Evolutionary conservation across 1,284 basidiomycete genomes (phyloP).

Genomic region (Leccinum huronense): DNA sequence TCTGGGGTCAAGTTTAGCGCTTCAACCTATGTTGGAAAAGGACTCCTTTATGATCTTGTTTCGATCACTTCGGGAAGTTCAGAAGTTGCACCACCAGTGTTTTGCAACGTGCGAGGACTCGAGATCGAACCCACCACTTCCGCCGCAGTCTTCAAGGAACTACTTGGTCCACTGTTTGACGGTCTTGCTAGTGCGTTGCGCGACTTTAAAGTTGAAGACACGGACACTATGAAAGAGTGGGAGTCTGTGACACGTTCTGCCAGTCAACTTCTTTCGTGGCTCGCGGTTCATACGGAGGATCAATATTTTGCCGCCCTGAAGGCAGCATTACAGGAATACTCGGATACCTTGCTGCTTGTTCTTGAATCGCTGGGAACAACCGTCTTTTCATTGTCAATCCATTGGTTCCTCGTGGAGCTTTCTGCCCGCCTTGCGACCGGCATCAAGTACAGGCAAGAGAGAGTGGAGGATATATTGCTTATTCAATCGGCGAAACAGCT

Average conservation of each 20-base stretch:
- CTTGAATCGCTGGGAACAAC: constrained; percentile 39
- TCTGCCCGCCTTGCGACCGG: constrained; percentile 40
- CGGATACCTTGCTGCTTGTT: constrained; percentile 41
- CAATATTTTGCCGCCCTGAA: constrained; percentile 36
- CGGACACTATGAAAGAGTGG: constrained; percentile 39
- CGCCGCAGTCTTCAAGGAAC: constrained; percentile 37
- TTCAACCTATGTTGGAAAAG: constrained; percentile 54
- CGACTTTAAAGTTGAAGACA: constrained; percentile 24
- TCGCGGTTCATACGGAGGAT: constrained; percentile 36
- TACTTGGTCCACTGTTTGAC: constrained; percentile 47
- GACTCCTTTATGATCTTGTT: constrained; percentile 56
- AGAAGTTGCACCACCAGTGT: constrained; percentile 28
- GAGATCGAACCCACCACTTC: constrained; percentile 43
- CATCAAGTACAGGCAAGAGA: constrained; percentile 27
- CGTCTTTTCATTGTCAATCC: constrained; percentile 43
- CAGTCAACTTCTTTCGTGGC: constrained; percentile 45
- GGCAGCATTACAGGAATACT: constrained; percentile 38
- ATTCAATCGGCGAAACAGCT: constrained; percentile 35
- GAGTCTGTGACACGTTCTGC: constrained; percentile 38
- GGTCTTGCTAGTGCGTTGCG: constrained; percentile 40
- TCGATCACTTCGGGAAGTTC: constrained; percentile 34
- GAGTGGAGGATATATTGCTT: constrained; percentile 34
- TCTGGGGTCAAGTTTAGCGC: constrained; percentile 50
- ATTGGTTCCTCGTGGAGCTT: constrained; percentile 66
- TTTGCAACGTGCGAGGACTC: constrained; percentile 38